Evolutionary conservation across 2,329 filamentous ascomycete species (phyloP).

Genomic region (Orbilia quercus): DNA sequence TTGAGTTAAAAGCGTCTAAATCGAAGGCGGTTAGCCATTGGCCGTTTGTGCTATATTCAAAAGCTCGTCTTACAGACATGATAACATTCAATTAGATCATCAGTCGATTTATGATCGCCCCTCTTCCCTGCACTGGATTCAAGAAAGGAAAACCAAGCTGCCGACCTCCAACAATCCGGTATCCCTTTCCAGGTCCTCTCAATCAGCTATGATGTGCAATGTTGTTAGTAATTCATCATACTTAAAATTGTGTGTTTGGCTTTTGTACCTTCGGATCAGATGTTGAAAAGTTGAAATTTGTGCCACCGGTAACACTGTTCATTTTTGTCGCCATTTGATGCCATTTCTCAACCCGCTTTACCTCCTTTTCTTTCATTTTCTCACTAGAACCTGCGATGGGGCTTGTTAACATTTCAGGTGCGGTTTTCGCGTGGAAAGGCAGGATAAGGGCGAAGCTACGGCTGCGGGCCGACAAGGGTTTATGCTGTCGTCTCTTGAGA

Average conservation of each 20-base stretch:
- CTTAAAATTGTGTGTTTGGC: neutral
- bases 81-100: conserved; percentile 73
- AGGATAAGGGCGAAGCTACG: conserved; percentile 26
- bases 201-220: conserved; percentile 71
- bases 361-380: conserved; percentile 72
- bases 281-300: conserved; percentile 66
- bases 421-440: conserved; percentile 68
- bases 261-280: conserved; percentile 69
- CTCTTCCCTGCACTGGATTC: conserved; percentile 77
- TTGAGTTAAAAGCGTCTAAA: conserved; percentile 77
- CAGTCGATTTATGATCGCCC: conserved; percentile 73
- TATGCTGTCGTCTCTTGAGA: conserved; percentile 73
- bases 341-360: conserved; percentile 74
- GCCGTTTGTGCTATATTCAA: neutral
- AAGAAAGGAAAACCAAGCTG: conserved; percentile 95
- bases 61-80: conserved; percentile 57
- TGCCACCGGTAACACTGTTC: conserved; percentile 68
- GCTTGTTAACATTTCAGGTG: conserved; percentile 73
- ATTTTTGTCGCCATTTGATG: conserved; percentile 71
- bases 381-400: conserved; percentile 70
- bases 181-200: conserved; percentile 98
- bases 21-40: conserved; percentile 63
- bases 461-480: conserved; percentile 67
- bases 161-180: conserved; percentile 90
- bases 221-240: neutral